Evolutionary conservation across 208 protist species (phyloP), one percentile per base, ranked within the genome.

Genomic region (Crithidia bombi): DNA sequence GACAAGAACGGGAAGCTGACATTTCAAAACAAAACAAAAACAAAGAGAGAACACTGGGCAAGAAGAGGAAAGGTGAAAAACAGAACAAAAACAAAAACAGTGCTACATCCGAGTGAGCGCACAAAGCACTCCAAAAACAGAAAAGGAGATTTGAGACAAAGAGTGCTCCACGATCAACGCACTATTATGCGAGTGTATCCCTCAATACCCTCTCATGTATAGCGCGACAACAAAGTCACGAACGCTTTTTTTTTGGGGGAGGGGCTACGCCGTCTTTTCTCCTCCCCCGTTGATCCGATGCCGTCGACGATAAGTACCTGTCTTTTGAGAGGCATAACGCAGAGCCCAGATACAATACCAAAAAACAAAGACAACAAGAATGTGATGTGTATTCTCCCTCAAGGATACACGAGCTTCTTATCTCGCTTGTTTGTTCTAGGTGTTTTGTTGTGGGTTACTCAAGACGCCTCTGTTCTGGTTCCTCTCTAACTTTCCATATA

Each of bases 131-230:
- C 33, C 0, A 28, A 54, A 32, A 44, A 28, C 11, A 58, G 44
- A 10, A 23, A 26, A 5, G n/a, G 1, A 58, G 17, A 43, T 28
- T 5, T 11, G 43, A 58, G 43, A 39, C 7, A 58, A 43, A 58
- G 12, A 58, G 30, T 15, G 44, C 44, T 7, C 19, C 9, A 32
- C 47, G n/a, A 52, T 46, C 6, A 47, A 36, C 33, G 55, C 19
- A 62, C 2, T 2, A 5, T 4, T 2, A 62, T 47, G 30, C 33
- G n/a, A 58, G 30, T 38, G 57, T 49, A 51, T 64, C 57, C 57
- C 57, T 64, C 57, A 64, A 64, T 51, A 64, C 57, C 9, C n/a
- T 26, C 57, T 19, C 55, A 47, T 44, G n/a, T n/a, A 21, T 12
- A 2, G 25, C 3, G 10, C 50, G 50, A 28, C 50, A 55, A 30